Base-by-base conservation (phyloP, 768 basidiomycete genomes). In the Tylopilus intermedius region DNA sequence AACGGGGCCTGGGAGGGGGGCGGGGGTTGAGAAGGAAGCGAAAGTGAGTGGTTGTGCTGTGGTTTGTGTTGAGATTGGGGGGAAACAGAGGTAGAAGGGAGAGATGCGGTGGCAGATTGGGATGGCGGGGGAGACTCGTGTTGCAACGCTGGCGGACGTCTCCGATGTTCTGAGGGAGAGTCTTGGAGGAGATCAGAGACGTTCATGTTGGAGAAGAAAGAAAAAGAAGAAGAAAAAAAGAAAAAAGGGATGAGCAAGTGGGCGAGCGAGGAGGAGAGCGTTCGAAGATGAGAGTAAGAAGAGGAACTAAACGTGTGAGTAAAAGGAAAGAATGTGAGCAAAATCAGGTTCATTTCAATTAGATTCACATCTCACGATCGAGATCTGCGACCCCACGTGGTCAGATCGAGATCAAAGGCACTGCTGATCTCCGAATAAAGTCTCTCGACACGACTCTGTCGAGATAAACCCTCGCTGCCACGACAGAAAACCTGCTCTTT, bases 181-280 rank as follows among this genome's bases (percentile, higher is more conserved):
- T 84, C 83, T 58, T 86, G 83, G 24, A 88, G 72, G 51, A 88
- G 77, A 63, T 75, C 80, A 22, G 81, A 80, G 59, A 88, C 82
- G 69, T 87, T 84, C 85, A 87, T 87, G 2, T 2, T 46, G 8
- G 8, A 13, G 2, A 39, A 32, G 39, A 13, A 8, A 22, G 39
- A 18, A 46, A 27, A 43, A 13, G 10, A 26, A 33, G n/a, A 8
- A 45, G 40, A 48, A 46, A 27, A 38, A 30, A 30, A 30, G 2
- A 6, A 30, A 4, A 30, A 30, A 2, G 30, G 22, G n/a, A 32
- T 9, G 18, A 41, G 13, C 42, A 43, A 42, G 52, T 44, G 37
- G 32, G 33, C 15, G 53, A 51, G 53, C 30, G 56, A 51, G 35
- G 35, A 30, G 52, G 44, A 41, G 56, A 33, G 35, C 22, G 58